Conservation (phyloP, 1,139 yeast species). For the Suhomyces bokatorum region DNA sequence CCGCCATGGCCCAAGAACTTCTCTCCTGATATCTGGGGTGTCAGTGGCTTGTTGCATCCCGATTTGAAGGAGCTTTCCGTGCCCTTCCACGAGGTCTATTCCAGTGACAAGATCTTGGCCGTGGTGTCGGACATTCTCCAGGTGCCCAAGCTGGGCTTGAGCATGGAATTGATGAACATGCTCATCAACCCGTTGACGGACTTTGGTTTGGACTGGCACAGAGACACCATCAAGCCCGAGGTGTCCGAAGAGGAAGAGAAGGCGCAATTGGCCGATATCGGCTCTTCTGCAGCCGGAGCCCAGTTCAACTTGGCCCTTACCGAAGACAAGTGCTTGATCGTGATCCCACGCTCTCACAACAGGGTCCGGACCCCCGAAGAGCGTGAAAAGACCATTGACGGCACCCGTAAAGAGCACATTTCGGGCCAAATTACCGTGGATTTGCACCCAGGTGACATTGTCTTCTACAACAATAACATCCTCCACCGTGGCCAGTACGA, state of each 20-base stretch:
- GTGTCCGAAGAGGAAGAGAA: constrained; percentile 50
- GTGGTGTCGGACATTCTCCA: constrained; percentile 50
- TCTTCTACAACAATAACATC: constrained; percentile 55
- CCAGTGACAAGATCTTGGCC: constrained; percentile 41
- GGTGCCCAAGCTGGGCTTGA: constrained; percentile 35
- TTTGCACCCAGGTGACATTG: constrained; percentile 55
- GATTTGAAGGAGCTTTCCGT: constrained; percentile 40
- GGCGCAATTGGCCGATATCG: constrained; percentile 31
- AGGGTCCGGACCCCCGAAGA: constrained; percentile 51
- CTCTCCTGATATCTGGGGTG: constrained; percentile 60
- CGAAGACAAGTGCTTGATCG: constrained; percentile 51
- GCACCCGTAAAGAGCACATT: constrained; percentile 38
- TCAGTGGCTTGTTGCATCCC: constrained; percentile 53
- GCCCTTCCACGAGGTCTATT: constrained; percentile 49
- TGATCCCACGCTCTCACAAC: constrained; percentile 52
- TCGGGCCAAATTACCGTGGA: constrained; percentile 44
- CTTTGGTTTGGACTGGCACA: constrained; percentile 58
- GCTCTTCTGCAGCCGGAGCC: constrained; percentile 49
- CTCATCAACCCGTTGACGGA: constrained; percentile 56
- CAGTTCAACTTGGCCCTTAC: constrained; percentile 57
- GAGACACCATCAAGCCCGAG: constrained; percentile 55
- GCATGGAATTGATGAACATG: constrained; percentile 59
- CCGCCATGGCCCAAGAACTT: constrained; percentile 61
- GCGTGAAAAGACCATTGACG: constrained; percentile 41
- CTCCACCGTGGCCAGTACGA: constrained; percentile 53